Conservation (phyloP, 2,329 filamentous ascomycete species). For the Metarhizium sp. region DNA sequence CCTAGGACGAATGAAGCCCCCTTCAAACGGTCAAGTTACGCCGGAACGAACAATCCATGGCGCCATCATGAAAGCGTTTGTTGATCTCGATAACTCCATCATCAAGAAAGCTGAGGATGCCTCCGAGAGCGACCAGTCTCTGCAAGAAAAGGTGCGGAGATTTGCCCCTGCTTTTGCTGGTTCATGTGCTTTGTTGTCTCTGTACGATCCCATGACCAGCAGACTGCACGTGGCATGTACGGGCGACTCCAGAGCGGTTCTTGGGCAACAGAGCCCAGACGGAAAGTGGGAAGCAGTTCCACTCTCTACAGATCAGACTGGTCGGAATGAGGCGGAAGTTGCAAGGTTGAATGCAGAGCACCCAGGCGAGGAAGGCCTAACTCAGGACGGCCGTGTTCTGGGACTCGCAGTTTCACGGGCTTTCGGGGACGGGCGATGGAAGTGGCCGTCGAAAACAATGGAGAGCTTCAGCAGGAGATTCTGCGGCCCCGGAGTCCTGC, state of each 20-base stretch:
- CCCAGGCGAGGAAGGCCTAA: constrained; percentile 22
- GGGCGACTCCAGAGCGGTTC: neutral
- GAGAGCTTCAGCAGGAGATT: constrained; percentile 26
- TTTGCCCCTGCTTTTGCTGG: neutral
- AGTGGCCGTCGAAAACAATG: constrained; percentile 29
- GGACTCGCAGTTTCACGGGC: constrained; percentile 48
- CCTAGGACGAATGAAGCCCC: neutral
- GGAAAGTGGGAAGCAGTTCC: neutral
- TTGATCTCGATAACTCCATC: neutral
- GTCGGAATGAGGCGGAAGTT: neutral
- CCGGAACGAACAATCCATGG: neutral
- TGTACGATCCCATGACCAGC: neutral
- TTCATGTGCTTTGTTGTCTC: neutral
- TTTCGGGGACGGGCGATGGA: constrained; percentile 55
- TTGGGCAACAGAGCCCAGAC: neutral
- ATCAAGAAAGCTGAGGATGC: constrained; percentile 27
- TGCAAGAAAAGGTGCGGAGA: neutral
- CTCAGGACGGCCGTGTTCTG: constrained; percentile 43
- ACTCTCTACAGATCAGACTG: neutral
- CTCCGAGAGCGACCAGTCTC: neutral
- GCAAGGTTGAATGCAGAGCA: neutral
- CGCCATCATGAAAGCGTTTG: neutral
- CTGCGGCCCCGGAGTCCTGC: constrained; percentile 25
- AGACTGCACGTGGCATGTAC: neutral
- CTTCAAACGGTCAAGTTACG: neutral